Percentiles rank a stretch among this genome's conserved stretches.
Evolutionary conservation across 2,329 filamentous ascomycete species (phyloP).

Genomic region (Aspergillus transmontanensis): DNA sequence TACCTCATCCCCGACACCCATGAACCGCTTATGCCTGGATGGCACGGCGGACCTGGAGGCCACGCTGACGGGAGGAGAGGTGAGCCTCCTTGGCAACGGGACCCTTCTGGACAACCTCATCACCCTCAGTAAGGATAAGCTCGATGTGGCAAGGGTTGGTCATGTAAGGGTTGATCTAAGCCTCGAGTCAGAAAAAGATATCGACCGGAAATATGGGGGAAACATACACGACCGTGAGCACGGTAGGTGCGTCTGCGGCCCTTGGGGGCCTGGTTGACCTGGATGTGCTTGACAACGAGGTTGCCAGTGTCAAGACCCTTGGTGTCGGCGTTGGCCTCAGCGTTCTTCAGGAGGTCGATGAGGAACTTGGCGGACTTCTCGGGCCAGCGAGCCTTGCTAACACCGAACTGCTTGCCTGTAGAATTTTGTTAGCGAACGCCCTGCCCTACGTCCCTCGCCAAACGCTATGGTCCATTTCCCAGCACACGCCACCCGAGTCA

Average conservation of each 20-base stretch:
- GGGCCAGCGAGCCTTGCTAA: conserved; percentile 97
- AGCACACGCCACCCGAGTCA: not conserved
- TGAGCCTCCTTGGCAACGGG: conserved; percentile 67
- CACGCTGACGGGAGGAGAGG: conserved; percentile 91
- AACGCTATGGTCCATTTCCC: not conserved
- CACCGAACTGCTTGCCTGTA: conserved; percentile 97
- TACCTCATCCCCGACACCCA: conserved; percentile 31
- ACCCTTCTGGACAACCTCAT: conserved; percentile 94
- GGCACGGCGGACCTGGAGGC: conserved; percentile 63
- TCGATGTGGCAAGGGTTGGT: conserved; percentile 99
- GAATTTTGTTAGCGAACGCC: conserved; percentile 9
- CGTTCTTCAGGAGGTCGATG: conserved; percentile 94
- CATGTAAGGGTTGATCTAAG: conserved; percentile 99
- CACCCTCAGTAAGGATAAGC: conserved; percentile 96
- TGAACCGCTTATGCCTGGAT: conserved; percentile 55
- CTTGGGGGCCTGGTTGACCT: conserved; percentile 99
- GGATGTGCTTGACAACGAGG: conserved; percentile 99
- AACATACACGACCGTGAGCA: conserved; percentile 98
- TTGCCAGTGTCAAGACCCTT: conserved; percentile 97
- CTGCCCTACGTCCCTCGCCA: not conserved
- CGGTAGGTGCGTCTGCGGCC: conserved; percentile 99
- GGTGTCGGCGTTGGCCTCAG: conserved; percentile 93
- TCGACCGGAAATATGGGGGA: conserved; percentile 2
- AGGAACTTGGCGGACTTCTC: conserved; percentile 99
- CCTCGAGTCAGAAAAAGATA: not conserved